Base-by-base conservation (phyloP, 192 early-diverging fungal genomes). In the Coemansia sp. region DNA sequence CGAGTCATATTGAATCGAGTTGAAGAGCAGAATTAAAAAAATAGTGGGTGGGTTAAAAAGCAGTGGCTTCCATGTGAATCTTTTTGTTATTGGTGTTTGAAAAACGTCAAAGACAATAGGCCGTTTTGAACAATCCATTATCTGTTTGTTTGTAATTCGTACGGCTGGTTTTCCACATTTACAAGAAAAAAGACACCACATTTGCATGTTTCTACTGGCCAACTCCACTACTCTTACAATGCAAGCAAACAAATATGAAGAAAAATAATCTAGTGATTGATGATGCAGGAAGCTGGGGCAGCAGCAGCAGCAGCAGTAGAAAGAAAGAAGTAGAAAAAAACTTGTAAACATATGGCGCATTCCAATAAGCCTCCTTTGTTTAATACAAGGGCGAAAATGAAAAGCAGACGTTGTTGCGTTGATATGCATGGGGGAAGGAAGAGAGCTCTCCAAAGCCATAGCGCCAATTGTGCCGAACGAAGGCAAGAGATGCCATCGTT, bases 31-130 rank as follows among this genome's bases (percentile, higher is more conserved):
- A 32, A 32, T 32, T 32, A 42, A 42, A 42, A 42, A 42, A 9
- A 42, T 6, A 3, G 39, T 18, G 39, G 14, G 13, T 3, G 13
- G 9, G 16, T 42, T 18, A 13, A 10, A 18, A 42, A 42, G 16
- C 39, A 18, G 39, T 42, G 39, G 52, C 52, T 29, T 25, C n/a
- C 52, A 54, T 54, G 52, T 5, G 52, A 54, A 54, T 16, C 14
- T 49, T 51, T 16, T 14, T 27, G 24, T 48, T 51, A 25, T 51
- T 50, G n/a, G n/a, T n/a, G n/a, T n/a, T n/a, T n/a, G n/a, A n/a
- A n/a, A n/a, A n/a, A n/a, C n/a, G n/a, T n/a, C n/a, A n/a, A n/a
- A n/a, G n/a, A n/a, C n/a, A n/a, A n/a, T n/a, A n/a, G n/a, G n/a
- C n/a, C n/a, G n/a, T n/a, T n/a, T n/a, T n/a, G n/a, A n/a, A n/a